phyloP scores from a whole-genome alignment of 306 rosid genomes.

The Mimosa bimucronata region DNA sequence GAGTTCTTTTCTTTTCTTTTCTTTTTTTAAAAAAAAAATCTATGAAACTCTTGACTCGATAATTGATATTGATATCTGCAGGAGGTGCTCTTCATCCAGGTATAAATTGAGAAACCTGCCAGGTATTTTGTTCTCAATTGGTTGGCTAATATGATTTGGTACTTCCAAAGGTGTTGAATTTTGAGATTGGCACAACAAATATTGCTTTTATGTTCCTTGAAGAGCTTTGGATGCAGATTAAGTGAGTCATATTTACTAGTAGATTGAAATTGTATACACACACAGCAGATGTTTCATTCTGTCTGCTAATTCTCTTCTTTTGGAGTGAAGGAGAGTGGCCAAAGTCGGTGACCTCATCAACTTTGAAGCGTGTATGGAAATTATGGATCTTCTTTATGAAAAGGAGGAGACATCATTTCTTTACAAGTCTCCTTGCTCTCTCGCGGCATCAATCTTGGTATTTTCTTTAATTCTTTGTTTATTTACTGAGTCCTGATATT shows the following conservation, averaged over 20 bases:
- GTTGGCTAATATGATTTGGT: slow-evolving; percentile 31
- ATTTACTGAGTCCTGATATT: slow-evolving; percentile 1
- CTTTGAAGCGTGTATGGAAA: slow-evolving; percentile 77
- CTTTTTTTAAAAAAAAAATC: too few species aligned
- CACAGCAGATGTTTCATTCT: slow-evolving; percentile 21
- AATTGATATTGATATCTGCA: slow-evolving; percentile 38
- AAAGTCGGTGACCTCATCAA: slow-evolving; percentile 76
- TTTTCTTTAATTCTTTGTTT: neutral
- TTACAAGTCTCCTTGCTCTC: slow-evolving; percentile 56
- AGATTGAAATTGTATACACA: slow-evolving; percentile 4
- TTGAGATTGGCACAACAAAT: slow-evolving; percentile 79
- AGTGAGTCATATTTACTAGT: slow-evolving; percentile 45
- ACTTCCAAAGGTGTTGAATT: slow-evolving; percentile 66
- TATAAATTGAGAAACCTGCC: slow-evolving; percentile 38
- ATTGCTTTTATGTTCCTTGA: slow-evolving; percentile 65
- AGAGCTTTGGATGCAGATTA: slow-evolving; percentile 71
- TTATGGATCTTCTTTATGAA: slow-evolving; percentile 90
- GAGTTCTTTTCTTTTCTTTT: slow-evolving; percentile 33
- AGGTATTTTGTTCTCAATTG: slow-evolving; percentile 15
- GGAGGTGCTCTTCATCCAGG: slow-evolving; percentile 92
- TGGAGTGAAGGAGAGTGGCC: slow-evolving; percentile 69
- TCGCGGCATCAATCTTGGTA: slow-evolving; percentile 88
- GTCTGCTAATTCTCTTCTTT: slow-evolving; percentile 9
- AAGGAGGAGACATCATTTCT: slow-evolving; percentile 65
- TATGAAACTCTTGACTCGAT: slow-evolving; percentile 13